phyloP scores from a whole-genome alignment of 2,329 filamentous ascomycete genomes.

The Ophiostoma sp. region DNA sequence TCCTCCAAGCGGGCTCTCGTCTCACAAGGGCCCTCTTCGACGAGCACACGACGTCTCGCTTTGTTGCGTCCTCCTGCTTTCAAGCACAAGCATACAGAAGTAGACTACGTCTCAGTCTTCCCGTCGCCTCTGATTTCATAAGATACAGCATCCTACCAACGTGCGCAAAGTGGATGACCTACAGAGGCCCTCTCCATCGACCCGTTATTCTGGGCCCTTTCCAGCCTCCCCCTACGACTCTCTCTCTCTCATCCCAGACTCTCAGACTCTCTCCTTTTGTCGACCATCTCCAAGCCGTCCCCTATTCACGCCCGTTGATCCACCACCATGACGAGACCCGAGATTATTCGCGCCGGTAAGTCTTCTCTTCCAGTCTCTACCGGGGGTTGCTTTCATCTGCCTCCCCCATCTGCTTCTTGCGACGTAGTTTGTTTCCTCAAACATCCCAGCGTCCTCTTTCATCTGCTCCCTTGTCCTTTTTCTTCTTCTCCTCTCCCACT shows the following conservation, averaged over 20 bases:
- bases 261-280: slow-evolving; percentile 6
- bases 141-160: not conserved
- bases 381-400: slow-evolving; percentile 4
- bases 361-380: slow-evolving; percentile 26
- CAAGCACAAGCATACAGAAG: not conserved
- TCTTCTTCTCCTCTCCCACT: slow-evolving; percentile 9
- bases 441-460: slow-evolving; percentile 15
- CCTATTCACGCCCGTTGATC: slow-evolving; percentile 32
- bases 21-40: not conserved
- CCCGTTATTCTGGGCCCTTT: slow-evolving; percentile 23
- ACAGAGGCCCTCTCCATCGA: slow-evolving; percentile 11
- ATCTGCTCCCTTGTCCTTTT: slow-evolving; percentile 26
- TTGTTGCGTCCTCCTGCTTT: not conserved
- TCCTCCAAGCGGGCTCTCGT: not conserved
- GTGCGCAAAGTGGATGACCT: slow-evolving; percentile 9
- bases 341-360: slow-evolving; percentile 57
- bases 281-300: slow-evolving; percentile 31
- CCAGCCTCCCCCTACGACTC: slow-evolving; percentile 18
- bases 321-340: slow-evolving; percentile 53
- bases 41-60: slow-evolving; percentile 1
- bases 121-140: not conserved
- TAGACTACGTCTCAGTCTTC: not conserved
- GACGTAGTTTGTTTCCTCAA: slow-evolving; percentile 19
- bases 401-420: slow-evolving; percentile 10
- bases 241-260: not conserved